Evolutionary conservation across 106 monocot genomes (phyloP).

Genomic region (Allium sativum): DNA sequence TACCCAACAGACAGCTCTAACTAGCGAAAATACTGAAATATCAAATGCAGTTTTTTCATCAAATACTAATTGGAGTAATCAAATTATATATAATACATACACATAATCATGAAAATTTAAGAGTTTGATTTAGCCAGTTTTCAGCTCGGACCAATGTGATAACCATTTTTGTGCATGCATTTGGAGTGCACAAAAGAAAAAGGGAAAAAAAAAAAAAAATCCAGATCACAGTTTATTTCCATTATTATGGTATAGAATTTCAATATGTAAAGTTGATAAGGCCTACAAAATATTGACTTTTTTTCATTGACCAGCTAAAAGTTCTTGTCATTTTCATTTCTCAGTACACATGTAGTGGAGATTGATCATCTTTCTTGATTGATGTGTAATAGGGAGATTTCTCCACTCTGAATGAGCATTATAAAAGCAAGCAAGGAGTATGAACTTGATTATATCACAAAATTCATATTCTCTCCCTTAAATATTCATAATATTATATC

Average conservation of each 20-base stretch:
- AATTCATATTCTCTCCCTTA: not conserved
- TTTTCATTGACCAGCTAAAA: not conserved
- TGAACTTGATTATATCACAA: not conserved
- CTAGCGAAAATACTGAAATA: too few relatives aligned
- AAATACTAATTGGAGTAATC: too few relatives aligned
- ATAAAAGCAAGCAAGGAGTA: conserved; percentile 1
- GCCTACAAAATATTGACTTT: not conserved
- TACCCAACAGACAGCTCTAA: too few relatives aligned
- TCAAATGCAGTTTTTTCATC: too few relatives aligned
- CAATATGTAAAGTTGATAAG: not conserved
- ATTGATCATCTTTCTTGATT: not conserved
- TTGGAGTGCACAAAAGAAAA: too few relatives aligned
- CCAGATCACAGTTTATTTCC: not conserved
- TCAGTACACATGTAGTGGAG: not conserved
- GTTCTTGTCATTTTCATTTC: not conserved
- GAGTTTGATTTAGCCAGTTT: not conserved
- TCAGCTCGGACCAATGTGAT: too few relatives aligned
- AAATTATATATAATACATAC: not conserved
- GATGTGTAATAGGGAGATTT: not conserved
- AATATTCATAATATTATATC: not conserved
- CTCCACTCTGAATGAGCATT: not conserved
- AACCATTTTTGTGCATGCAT: not conserved
- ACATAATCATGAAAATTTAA: not conserved
- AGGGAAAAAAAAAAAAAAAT: not conserved
- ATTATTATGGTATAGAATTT: too few relatives aligned